Evolutionary conservation across 1,284 basidiomycete genomes (phyloP).

Genomic region (Limonomyces culmigenus): DNA sequence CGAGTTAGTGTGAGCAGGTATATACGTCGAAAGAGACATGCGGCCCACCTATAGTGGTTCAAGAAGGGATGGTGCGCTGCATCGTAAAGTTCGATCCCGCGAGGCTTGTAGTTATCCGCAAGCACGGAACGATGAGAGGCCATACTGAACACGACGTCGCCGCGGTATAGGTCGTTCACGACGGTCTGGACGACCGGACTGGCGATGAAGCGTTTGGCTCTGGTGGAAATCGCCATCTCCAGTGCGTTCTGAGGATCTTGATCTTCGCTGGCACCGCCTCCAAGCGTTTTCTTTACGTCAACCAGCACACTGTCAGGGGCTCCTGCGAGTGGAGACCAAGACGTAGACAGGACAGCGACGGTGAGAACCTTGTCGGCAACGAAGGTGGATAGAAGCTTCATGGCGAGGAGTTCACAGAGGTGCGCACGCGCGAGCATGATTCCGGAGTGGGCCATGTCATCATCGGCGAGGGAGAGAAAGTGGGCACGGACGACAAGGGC

Average conservation of each 20-base stretch:
- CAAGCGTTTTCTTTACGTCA: slow-evolving; percentile 38
- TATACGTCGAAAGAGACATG: not conserved
- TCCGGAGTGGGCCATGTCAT: slow-evolving; percentile 60
- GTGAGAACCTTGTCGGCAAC: slow-evolving; percentile 57
- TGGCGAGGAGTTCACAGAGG: slow-evolving; percentile 70
- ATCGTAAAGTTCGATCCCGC: slow-evolving; percentile 62
- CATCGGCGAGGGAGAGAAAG: slow-evolving; percentile 31
- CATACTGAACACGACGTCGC: slow-evolving; percentile 50
- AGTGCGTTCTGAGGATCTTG: slow-evolving; percentile 59
- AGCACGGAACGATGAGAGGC: slow-evolving; percentile 56
- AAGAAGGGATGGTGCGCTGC: slow-evolving; percentile 58
- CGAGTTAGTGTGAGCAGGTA: not conserved
- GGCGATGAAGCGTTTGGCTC: slow-evolving; percentile 64
- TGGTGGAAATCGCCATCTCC: slow-evolving; percentile 77
- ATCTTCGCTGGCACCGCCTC: slow-evolving; percentile 34
- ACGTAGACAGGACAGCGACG: slow-evolving; percentile 59
- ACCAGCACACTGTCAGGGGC: slow-evolving; percentile 51
- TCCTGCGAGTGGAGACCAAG: slow-evolving; percentile 70
- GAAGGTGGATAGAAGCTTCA: slow-evolving; percentile 68
- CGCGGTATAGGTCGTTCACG: slow-evolving; percentile 68
- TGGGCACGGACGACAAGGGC: slow-evolving; percentile 54
- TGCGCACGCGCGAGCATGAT: slow-evolving; percentile 56
- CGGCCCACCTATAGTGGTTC: slow-evolving; percentile 55
- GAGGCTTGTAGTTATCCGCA: slow-evolving; percentile 74
- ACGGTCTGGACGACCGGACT: slow-evolving; percentile 70